phyloP scores from a whole-genome alignment of 441 rosid species.

The Euphorbia schlechtendalii region DNA sequence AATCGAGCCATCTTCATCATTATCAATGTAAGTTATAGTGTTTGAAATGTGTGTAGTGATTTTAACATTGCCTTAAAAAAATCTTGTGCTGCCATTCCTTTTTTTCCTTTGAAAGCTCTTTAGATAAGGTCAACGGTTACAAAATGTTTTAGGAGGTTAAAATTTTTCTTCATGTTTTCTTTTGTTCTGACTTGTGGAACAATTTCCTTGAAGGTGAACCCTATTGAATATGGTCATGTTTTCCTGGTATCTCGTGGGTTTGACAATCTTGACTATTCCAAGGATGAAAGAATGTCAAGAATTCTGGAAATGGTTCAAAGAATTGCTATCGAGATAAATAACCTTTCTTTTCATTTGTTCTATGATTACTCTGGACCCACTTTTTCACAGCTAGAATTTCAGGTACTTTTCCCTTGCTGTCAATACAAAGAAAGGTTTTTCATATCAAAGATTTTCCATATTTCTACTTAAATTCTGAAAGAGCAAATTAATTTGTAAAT shows the following conservation, averaged over 20 bases:
- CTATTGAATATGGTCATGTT: conserved; percentile 37
- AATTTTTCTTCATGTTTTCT: neutral
- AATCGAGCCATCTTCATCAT: conserved; percentile 23
- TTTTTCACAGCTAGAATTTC: conserved; percentile 26
- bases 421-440: neutral
- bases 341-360: conserved; percentile 29
- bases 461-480: neutral
- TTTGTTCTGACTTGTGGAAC: neutral
- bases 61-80: conserved; percentile 7
- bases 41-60: neutral
- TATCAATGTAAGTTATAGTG: conserved; percentile 27
- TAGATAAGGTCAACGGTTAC: neutral
- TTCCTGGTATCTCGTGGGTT: conserved; percentile 31
- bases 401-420: conserved; percentile 23
- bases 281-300: conserved; percentile 23
- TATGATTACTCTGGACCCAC: conserved; percentile 20
- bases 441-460: neutral
- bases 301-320: conserved; percentile 27
- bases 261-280: conserved; percentile 15
- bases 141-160: neutral
- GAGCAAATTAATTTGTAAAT: neutral
- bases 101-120: neutral
- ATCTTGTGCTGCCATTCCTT: neutral
- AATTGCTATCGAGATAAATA: conserved; percentile 34
- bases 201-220: conserved; percentile 30